Base-by-base conservation (phyloP, 345 rosid genomes). In the Psidium guajava region DNA sequence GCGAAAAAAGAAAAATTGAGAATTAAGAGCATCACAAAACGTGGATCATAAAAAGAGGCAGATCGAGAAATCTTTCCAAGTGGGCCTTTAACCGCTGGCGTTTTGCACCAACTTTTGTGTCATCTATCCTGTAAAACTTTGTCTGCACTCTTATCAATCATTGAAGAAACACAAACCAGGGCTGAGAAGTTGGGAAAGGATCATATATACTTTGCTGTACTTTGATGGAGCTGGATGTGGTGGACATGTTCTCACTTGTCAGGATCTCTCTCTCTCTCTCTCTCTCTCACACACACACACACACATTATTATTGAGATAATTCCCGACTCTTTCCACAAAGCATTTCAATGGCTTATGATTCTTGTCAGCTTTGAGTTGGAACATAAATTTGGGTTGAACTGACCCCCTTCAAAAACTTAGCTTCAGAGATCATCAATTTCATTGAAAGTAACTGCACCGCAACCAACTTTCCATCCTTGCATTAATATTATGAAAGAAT, bases 71-170 rank as follows among this genome's bases (percentile, higher is more conserved):
- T 69, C 80, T 69, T 69, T 40, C 36, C 24, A 77, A 24, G 83
- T 80, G 57, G 85, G 80, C 50, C 84, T 81, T 53, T 27, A 80
- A 56, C 73, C 83, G 88, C 53, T 55, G 85, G 57, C 88, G 88
- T 87, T 84, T 91, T 57, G 85, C 91, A 88, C 86, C 57, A 51
- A 85, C 85, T 58, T 61, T 83, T 36, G 87, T 84, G 86, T 82
- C 90, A 87, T 75, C 58, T 25, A 54, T 86, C 54, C 81, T 86
- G 84, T 82, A 55, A 69, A 86, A 81, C 3, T 86, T 89, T 91
- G 93, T 92, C 92, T 89, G 88, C 83, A 82, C 82, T 87, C 25
- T 55, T 14, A 86, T 57, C 87, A 86, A 89, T 86, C 83, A 86
- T 86, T 88, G 88, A 85, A 85, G 82, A 42, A 75, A 82, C 15